A percentile compares a stretch with the other conserved stretches of the same genome.
phyloP scores from a whole-genome alignment of 139 green algal genomes.

The Tetratostichococcus sp. region DNA sequence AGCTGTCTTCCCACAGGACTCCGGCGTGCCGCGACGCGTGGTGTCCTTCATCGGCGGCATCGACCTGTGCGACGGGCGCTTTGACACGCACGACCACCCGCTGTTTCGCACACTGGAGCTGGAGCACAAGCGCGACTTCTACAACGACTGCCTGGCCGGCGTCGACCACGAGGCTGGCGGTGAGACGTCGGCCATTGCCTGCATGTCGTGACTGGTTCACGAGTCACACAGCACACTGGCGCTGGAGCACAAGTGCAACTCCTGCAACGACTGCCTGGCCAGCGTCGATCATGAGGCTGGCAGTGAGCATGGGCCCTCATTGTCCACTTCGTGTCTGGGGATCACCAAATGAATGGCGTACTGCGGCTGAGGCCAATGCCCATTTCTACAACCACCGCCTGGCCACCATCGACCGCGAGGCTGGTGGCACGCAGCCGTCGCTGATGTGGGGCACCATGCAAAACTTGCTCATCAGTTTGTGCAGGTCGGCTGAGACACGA shows the following conservation, averaged over 20 bases:
- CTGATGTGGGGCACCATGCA: no score
- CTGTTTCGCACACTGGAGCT: conserved; percentile 33
- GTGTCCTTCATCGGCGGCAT: conserved; percentile 54
- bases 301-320: background rate
- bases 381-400: conserved; percentile 40
- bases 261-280: conserved; percentile 22
- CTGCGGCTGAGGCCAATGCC: conserved; percentile 8
- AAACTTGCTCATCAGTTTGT: no score
- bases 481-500: no score
- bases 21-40: conserved; percentile 17
- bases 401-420: background rate
- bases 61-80: conserved; percentile 56
- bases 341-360: no score
- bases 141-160: conserved; percentile 16
- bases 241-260: conserved; percentile 35
- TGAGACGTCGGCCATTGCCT: background rate
- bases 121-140: conserved; percentile 38
- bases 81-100: conserved; percentile 40
- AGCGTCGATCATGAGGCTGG: background rate
- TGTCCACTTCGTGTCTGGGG: no score
- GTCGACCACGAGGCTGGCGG: background rate
- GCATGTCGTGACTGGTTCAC: no score
- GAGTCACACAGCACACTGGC: conserved; percentile 23
- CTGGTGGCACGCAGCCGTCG: no score
- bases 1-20: no score